Conservation (phyloP, 225 moss, liverwort and hornwort genomes). For the Physcomitrellopsis africana region DNA sequence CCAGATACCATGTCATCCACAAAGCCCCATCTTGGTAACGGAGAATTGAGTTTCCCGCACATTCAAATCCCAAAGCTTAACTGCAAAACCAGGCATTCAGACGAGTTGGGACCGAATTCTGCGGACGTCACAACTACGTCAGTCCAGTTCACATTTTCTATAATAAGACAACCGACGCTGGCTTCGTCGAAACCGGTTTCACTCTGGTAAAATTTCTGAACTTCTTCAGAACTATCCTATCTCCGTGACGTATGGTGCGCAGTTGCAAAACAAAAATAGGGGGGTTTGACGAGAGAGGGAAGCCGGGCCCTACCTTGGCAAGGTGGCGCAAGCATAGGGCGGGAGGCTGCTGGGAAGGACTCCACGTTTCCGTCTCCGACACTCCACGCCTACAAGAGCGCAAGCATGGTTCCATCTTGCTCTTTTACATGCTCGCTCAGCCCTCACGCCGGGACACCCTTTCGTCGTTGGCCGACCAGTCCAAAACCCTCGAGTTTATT, state of each 20-base stretch:
- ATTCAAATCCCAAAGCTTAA: no score
- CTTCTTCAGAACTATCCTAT: neutral
- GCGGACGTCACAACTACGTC: slow-evolving; percentile 1
- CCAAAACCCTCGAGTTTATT: neutral
- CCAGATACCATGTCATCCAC: no score
- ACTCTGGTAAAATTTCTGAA: neutral
- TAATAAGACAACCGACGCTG: neutral
- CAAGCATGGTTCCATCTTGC: neutral
- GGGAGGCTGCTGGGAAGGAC: neutral
- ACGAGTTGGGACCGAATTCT: no score
- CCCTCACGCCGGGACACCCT: neutral
- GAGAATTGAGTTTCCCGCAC: no score
- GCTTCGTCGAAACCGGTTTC: neutral
- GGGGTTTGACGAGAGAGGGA: slow-evolving; percentile 6
- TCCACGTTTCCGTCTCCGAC: slow-evolving; percentile 8
- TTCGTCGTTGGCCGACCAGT: neutral
- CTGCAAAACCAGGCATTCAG: no score
- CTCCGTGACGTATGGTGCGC: neutral
- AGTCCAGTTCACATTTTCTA: neutral
- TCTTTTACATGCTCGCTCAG: slow-evolving; percentile 3
- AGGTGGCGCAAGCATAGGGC: neutral
- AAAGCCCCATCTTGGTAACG: no score
- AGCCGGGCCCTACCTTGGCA: neutral
- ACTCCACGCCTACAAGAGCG: slow-evolving; percentile 3
- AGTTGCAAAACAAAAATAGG: slow-evolving; percentile 10